These are phyloP conservation scores for Plasmodium billcollinsi DNA, from an alignment of 169 alveolate genomes.

Conservation along the genomic window DNA sequence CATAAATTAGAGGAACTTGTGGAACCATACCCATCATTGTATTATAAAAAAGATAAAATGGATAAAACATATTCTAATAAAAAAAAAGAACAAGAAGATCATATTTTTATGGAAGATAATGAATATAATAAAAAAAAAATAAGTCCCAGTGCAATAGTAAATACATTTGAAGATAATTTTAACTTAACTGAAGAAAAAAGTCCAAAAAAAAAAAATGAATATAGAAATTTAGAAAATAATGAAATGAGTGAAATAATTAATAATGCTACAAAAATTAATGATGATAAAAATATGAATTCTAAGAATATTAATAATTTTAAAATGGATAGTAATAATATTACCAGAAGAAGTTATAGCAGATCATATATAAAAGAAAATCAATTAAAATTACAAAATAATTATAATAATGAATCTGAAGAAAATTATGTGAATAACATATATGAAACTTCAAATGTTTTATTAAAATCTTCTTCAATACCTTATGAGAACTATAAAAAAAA, in stretches of 20 bases:
- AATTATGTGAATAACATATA: too few species aligned
- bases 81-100: neutral
- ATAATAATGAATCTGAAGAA: too few species aligned
- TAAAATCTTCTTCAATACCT: too few species aligned
- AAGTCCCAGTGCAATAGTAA: neutral
- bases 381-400: too few species aligned
- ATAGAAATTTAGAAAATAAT: too few species aligned
- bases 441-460: too few species aligned
- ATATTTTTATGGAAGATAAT: neutral
- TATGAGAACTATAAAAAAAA: neutral
- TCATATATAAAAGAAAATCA: too few species aligned
- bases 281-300: neutral
- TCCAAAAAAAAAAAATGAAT: too few species aligned
- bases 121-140: neutral
- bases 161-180: neutral
- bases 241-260: neutral
- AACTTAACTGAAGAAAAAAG: neutral
- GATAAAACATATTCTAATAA: neutral
- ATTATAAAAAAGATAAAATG: neutral
- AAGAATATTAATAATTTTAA: neutral
- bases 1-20: neutral
- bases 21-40: neutral
- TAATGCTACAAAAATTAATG: too few species aligned
- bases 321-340: neutral
- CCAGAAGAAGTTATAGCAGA: slow-evolving; percentile 6